Conservation (phyloP, 2,329 filamentous ascomycete genomes). For the Aspergillus quadrilineatus region DNA sequence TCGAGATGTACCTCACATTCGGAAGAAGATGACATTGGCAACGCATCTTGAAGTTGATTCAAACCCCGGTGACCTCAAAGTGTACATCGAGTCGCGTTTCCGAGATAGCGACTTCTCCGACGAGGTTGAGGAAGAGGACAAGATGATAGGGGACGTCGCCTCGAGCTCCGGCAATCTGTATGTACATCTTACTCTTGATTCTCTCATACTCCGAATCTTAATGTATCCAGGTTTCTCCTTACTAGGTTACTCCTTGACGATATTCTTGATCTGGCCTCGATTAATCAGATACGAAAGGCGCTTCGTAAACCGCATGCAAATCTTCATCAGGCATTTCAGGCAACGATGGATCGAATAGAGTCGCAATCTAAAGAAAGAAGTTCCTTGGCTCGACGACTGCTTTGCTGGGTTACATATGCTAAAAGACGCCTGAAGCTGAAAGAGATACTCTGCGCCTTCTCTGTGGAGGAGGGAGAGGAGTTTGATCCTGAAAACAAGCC, state of each 20-base stretch:
- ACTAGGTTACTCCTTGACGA: conserved; percentile 1
- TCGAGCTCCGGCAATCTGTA: conserved; percentile 2
- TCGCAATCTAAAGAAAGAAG: neutral
- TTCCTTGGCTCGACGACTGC: neutral
- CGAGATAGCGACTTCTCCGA: conserved; percentile 5
- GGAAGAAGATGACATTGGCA: neutral
- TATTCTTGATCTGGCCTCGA: neutral
- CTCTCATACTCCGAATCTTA: neutral
- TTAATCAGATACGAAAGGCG: conserved; percentile 1
- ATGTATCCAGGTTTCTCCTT: neutral
- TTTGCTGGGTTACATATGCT: neutral
- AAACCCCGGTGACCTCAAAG: neutral
- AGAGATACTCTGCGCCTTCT: neutral
- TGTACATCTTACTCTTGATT: neutral
- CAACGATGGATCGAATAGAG: neutral
- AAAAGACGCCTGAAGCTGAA: neutral
- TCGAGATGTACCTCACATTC: conserved; percentile 5
- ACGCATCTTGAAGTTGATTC: neutral
- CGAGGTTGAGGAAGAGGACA: neutral
- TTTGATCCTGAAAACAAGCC: neutral
- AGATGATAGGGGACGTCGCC: neutral
- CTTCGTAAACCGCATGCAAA: neutral
- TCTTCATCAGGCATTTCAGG: neutral
- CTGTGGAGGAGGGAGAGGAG: conserved; percentile 2
- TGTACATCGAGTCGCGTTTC: neutral